A percentile compares a stretch with the other conserved stretches of the same genome.
Conservation (phyloP, 2,329 filamentous ascomycete species). For the Stagonosporopsis tanaceti region DNA sequence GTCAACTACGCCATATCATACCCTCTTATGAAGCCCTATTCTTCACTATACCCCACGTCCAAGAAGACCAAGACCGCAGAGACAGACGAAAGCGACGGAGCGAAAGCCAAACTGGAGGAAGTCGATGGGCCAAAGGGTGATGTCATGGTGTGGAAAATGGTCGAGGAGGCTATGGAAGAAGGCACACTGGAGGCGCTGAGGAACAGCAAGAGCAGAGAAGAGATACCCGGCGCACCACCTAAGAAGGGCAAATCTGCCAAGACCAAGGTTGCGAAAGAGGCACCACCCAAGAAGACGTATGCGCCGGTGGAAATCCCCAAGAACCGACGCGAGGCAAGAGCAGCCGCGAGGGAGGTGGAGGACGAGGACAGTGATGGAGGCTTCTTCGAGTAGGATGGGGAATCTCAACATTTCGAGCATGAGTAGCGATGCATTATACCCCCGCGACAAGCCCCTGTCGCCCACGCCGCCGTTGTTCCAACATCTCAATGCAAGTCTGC, state of each 20-base stretch:
- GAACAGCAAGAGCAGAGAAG: conserved; percentile 55
- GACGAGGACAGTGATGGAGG: conserved; percentile 49
- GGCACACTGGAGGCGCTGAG: conserved; percentile 65
- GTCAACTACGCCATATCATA: conserved; percentile 77
- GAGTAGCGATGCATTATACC: conserved; percentile 23
- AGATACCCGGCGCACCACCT: conserved; percentile 30
- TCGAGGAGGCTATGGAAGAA: conserved; percentile 70
- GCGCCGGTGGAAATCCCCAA: conserved; percentile 19
- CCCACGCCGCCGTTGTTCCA: background rate
- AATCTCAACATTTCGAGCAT: background rate
- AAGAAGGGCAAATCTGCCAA: conserved; percentile 30
- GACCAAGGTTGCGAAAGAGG: conserved; percentile 24
- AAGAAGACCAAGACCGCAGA: conserved; percentile 32
- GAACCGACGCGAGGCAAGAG: conserved; percentile 34
- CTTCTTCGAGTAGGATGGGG: conserved; percentile 45
- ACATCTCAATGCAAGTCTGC: background rate
- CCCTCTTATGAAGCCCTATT: conserved; percentile 74
- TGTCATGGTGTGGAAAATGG: conserved; percentile 70
- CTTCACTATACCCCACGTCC: conserved; percentile 61
- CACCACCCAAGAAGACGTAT: conserved; percentile 26
- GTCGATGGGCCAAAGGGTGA: conserved; percentile 56
- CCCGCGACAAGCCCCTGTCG: conserved; percentile 15
- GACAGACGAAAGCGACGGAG: conserved; percentile 37
- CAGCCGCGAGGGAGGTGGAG: conserved; percentile 28
- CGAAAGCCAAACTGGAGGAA: conserved; percentile 37